These are phyloP conservation scores for Persicaria tinctoria DNA, from an alignment of 148 eudicot genomes.

Conservation along the genomic window DNA sequence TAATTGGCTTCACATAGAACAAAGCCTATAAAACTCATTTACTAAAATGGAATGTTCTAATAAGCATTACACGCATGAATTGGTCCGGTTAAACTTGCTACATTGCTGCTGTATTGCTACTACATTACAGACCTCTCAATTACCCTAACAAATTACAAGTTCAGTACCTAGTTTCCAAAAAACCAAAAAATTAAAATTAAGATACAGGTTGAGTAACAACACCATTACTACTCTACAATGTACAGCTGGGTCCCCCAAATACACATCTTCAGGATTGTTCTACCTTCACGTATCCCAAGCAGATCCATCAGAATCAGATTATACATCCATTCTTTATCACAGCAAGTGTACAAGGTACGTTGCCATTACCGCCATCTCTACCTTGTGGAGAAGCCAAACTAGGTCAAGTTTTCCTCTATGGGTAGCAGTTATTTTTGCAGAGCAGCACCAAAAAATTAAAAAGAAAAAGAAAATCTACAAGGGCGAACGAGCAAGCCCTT, in stretches of 20 bases:
- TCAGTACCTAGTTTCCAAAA: background rate
- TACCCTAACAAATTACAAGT: constrained; percentile 5
- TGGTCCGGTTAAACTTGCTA: constrained; percentile 16
- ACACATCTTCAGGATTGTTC: constrained; percentile 1
- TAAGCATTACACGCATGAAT: constrained; percentile 7
- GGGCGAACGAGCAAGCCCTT: background rate
- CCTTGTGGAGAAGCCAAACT: constrained; percentile 4
- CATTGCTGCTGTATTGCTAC: constrained; percentile 15
- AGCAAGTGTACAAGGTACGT: constrained; percentile 3
- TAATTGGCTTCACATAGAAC: too few species aligned
- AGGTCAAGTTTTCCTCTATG: background rate
- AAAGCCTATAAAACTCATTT: background rate
- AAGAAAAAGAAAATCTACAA: background rate
- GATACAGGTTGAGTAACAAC: background rate
- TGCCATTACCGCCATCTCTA: background rate
- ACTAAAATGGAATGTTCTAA: background rate
- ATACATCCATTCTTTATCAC: background rate
- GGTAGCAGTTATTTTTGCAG: constrained; percentile 6
- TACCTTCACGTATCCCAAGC: background rate
- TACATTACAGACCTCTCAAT: constrained; percentile 23
- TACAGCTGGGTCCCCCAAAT: constrained; percentile 1
- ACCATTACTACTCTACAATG: constrained; percentile 8
- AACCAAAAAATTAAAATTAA: too few species aligned
- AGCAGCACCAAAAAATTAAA: background rate
- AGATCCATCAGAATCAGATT: constrained; percentile 1